Base-by-base conservation (phyloP, 148 eudicot species). In the Rhododendron griersonianum region DNA sequence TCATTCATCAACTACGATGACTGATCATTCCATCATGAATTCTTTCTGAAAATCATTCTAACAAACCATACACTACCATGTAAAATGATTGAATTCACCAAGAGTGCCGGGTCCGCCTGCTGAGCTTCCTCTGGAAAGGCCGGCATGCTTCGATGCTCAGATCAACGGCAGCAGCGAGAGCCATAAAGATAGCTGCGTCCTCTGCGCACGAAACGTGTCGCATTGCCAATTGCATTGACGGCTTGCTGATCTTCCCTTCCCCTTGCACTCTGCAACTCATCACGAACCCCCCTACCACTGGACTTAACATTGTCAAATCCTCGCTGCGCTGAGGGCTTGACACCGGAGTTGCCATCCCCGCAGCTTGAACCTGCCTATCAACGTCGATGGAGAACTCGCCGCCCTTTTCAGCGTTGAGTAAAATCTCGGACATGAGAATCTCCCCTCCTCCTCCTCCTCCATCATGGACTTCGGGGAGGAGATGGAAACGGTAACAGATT, bases 241-340 rank as follows among this genome's bases (percentile, higher is more conserved):
- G 94, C 88, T 92, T 92, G 86, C 94, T 88, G 77, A 87, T 83
- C 81, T 86, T 92, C 78, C 94, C 92, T 84, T 91, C 93, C 83
- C 94, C 94, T 86, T 90, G 92, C 77, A 92, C 94, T 61, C 90
- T 81, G 74, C 94, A 92, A 78, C 92, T 92, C 94, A 92, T 92
- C 9, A 92, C 94, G 71, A 92, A 92, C 44, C 94, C 94, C 7
- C 90, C 91, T 19, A 50, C 89, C 51, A 80, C 88, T 2, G 92
- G 93, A 88, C 91, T 87, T 75, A 90, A 87, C 3, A 81, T 89
- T 3, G 92, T 87, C 80, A 88, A 92, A 37, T 92, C 94, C 39
- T 92, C 93, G 13, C 94, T 91, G 87, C 93, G 90, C 59, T 86
- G 91, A 19, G 94, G 94, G 89, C 94, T 91, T 7, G 94, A 92